Evolutionary conservation across 2,329 filamentous ascomycete species (phyloP).

Genomic region (Aspergillus alliaceus): DNA sequence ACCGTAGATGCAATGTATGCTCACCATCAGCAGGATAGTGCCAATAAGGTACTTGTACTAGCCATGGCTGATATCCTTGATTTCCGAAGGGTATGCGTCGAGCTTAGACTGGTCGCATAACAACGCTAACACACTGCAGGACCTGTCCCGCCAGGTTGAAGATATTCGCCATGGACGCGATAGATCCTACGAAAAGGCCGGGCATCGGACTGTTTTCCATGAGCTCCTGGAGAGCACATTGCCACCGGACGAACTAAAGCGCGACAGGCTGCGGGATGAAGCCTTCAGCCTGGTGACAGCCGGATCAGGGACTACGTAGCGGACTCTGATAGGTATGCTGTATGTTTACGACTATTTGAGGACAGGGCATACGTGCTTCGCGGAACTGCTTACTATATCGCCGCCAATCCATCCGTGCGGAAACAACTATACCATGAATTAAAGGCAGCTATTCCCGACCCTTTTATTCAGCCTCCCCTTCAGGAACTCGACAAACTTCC

Average conservation of each 20-base stretch:
- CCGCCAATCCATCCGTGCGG: not conserved
- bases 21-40: no score
- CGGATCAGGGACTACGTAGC: slow-evolving; percentile 8
- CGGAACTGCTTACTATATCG: slow-evolving; percentile 5
- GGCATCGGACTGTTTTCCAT: slow-evolving; percentile 7
- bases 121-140: not conserved
- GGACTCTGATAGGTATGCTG: no score
- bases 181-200: not conserved
- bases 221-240: slow-evolving; percentile 6
- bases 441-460: not conserved
- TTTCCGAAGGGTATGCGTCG: not conserved
- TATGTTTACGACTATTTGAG: not conserved
- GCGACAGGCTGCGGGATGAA: slow-evolving; percentile 6
- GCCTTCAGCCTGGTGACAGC: slow-evolving; percentile 8
- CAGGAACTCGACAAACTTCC: slow-evolving; percentile 1
- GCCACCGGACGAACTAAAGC: not conserved
- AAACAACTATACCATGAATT: slow-evolving; percentile 2
- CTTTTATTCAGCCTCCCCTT: not conserved
- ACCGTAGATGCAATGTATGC: no score
- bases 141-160: slow-evolving; percentile 4
- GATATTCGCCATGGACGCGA: slow-evolving; percentile 1
- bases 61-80: slow-evolving; percentile 7
- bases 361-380: slow-evolving; percentile 3
- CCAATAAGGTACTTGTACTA: slow-evolving; percentile 2
- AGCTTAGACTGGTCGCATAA: not conserved